Evolutionary conservation across 108 stramenopile genomes (phyloP).

Genomic region (Pinguiococcus pyrenoidosus): DNA sequence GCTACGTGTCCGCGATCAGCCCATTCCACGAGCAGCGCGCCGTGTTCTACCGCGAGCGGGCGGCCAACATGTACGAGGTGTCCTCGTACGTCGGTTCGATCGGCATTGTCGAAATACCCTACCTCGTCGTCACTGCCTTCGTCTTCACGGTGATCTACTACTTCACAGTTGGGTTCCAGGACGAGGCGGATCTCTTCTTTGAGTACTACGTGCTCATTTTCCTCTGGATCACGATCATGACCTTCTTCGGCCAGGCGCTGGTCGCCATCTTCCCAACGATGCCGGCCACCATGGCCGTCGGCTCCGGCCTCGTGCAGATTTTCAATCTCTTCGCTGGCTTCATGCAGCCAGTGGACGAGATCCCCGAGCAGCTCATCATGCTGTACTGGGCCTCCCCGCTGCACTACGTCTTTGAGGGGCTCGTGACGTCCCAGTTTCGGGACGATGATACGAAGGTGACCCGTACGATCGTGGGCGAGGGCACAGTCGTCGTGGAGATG

Average conservation of each 20-base stretch:
- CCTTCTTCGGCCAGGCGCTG: background rate
- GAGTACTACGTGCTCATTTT: constrained; percentile 16
- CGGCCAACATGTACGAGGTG: constrained; percentile 6
- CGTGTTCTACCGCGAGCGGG: constrained; percentile 34
- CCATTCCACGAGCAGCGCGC: constrained; percentile 20
- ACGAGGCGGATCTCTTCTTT: constrained; percentile 21
- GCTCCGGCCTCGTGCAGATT: background rate
- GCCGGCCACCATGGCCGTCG: background rate
- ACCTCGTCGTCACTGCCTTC: constrained; percentile 12
- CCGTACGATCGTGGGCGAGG: constrained; percentile 21
- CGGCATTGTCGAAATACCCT: background rate
- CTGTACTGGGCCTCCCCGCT: constrained; percentile 40
- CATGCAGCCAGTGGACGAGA: background rate
- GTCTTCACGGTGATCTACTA: constrained; percentile 28
- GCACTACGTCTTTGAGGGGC: constrained; percentile 47
- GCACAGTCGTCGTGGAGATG: too few species aligned
- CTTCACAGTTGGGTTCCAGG: constrained; percentile 23
- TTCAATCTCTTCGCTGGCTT: background rate
- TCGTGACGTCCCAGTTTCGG: constrained; percentile 43
- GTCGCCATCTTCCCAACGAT: background rate
- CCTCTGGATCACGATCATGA: background rate
- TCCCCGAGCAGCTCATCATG: background rate
- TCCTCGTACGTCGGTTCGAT: background rate
- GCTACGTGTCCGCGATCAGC: constrained; percentile 22
- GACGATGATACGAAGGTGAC: constrained; percentile 30